These are phyloP conservation scores for Scedosporium aurantiacum DNA, from an alignment of 2,329 filamentous ascomycete genomes.

Conservation along the genomic window DNA sequence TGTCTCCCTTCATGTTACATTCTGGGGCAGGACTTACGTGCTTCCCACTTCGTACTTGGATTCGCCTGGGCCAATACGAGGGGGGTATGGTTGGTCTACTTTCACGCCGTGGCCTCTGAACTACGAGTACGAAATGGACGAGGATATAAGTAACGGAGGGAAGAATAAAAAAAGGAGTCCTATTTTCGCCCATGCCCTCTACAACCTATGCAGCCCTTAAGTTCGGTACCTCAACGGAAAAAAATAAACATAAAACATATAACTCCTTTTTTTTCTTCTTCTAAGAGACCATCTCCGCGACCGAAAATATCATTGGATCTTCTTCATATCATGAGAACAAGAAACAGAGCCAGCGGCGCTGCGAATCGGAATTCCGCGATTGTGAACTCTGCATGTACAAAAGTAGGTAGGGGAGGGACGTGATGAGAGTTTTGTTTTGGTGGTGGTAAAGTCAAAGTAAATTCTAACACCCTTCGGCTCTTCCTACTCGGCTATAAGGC, in stretches of 20 bases:
- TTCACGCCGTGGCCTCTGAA: not conserved
- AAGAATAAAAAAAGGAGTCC: constrained; percentile 1
- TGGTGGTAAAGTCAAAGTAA: constrained; percentile 1
- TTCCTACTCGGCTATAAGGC: constrained; percentile 1
- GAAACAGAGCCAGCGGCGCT: not conserved
- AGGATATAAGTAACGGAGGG: not conserved
- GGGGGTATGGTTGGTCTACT: no score
- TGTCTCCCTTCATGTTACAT: not conserved
- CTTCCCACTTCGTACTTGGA: not conserved
- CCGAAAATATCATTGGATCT: not conserved
- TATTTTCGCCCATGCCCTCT: constrained; percentile 6
- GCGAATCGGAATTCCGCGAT: not conserved
- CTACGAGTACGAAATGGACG: not conserved
- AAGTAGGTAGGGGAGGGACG: not conserved
- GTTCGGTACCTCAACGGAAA: not conserved
- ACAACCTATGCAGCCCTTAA: constrained; percentile 4
- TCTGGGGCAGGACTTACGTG: not conserved
- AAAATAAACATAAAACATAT: not conserved
- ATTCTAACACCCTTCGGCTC: not conserved
- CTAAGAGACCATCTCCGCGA: not conserved
- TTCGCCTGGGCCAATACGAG: no score
- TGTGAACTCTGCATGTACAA: not conserved
- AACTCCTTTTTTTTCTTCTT: not conserved
- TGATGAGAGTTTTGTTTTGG: not conserved
- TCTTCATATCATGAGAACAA: not conserved